phyloP scores from a whole-genome alignment of 192 early-diverging fungal species.

The Lunasporangiospora selenospora region DNA sequence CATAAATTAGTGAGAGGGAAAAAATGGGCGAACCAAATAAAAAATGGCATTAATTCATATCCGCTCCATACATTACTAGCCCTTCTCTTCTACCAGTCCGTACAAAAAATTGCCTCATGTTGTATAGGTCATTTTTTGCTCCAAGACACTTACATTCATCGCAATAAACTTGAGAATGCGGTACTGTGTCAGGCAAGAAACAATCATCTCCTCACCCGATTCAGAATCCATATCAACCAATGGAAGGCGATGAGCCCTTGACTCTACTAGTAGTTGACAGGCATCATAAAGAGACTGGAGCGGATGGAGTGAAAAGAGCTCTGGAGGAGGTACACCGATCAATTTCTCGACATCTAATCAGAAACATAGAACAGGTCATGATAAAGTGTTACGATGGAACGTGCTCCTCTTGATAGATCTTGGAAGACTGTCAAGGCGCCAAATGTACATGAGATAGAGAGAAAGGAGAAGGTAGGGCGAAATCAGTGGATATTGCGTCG shows the following conservation, averaged over 20 bases:
- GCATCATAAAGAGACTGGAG: constrained; percentile 89
- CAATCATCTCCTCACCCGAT: constrained; percentile 82
- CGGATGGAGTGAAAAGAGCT: constrained; percentile 83
- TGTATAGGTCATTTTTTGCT: neutral
- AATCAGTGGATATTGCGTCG: too few relatives aligned
- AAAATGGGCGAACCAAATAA: neutral
- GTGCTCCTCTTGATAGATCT: too few relatives aligned
- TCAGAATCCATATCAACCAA: constrained; percentile 83
- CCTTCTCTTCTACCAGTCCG: too few relatives aligned
- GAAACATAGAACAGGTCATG: too few relatives aligned
- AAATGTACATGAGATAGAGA: too few relatives aligned
- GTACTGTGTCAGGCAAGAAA: constrained; percentile 90
- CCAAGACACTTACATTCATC: constrained; percentile 66
- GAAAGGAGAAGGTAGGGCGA: too few relatives aligned
- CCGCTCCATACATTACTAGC: too few relatives aligned
- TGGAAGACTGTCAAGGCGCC: too few relatives aligned
- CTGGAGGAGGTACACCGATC: constrained; percentile 64
- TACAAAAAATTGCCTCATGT: neutral
- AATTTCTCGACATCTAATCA: constrained; percentile 64
- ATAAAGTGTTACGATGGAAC: too few relatives aligned
- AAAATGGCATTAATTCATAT: too few relatives aligned
- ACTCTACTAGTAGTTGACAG: constrained; percentile 76
- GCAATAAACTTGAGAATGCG: constrained; percentile 90
- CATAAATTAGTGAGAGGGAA: neutral
- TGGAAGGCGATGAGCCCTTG: constrained; percentile 87